Base-by-base conservation (phyloP, 148 eudicot genomes). In the Chenopodium berlandieri region DNA sequence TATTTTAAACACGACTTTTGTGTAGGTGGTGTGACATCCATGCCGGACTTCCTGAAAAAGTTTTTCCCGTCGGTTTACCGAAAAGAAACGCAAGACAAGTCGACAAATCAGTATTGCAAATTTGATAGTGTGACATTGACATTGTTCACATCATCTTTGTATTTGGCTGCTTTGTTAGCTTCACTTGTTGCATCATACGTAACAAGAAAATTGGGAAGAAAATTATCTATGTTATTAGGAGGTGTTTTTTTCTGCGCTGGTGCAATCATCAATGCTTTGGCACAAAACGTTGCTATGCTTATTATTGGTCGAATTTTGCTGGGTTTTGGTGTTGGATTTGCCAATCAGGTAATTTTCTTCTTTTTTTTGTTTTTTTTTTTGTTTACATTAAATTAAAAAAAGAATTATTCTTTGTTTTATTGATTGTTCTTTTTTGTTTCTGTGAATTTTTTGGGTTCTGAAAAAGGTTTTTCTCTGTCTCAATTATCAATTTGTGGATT, bases 21-120 rank as follows among this genome's bases (percentile, higher is more conserved):
- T 56, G 62, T 73, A 94, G 98, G 98, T 32, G 98, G 98, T 0
- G 95, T 94, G 83, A 92, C 95, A 31, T 83, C 98, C 0, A 94
- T 94, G 98, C 86, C 89, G 4, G 76, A 90, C 4, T 94, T 94
- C 77, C 52, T 94, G 79, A 19, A 83, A 81, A 89, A 89, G 67
- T 94, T 94, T 68, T 94, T 94, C 75, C 95, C 88, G 0, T 74
- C 87, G 0, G 95, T 94, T 8, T 90, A 86, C 79, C 32, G 32
- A 23, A 91, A 88, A 63, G 87, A 92, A 74, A 17, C 60, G 17
- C 89, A 66, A 11, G 84, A 90, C 22, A 73, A 22, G 0, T 77
- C 88, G 1, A 81, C 87, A 3, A 92, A 92, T 50, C 92, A 91
- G 70, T 94, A 94, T 79, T 94, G 98, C 60, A 91, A 92, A 86